Conservation (phyloP, 306 rosid species). For the Vachellia collinsii region DNA sequence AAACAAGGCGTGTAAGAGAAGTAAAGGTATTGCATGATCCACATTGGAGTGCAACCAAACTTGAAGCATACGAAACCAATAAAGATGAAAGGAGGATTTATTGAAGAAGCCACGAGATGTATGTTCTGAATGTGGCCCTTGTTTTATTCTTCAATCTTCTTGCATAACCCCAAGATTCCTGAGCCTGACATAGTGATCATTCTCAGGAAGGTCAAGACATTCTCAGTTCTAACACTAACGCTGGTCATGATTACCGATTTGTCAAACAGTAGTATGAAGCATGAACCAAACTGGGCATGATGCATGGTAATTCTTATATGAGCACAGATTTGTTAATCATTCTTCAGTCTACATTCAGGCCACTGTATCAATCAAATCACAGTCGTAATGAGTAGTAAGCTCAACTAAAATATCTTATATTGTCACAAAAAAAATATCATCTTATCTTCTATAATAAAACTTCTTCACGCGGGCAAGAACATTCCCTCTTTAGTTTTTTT, state of each 20-base stretch:
- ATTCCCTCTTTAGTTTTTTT: background rate
- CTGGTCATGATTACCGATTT: too few species aligned
- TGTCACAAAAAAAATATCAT: background rate
- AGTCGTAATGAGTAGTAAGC: background rate
- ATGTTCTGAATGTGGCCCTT: background rate
- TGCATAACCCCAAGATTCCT: background rate
- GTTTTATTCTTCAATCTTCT: background rate
- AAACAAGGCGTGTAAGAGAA: background rate
- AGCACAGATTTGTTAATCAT: background rate
- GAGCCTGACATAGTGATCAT: background rate
- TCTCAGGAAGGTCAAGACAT: too few species aligned
- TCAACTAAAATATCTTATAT: too few species aligned
- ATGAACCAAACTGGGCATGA: background rate
- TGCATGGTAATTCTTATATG: background rate
- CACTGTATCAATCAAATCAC: background rate
- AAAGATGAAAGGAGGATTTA: too few species aligned
- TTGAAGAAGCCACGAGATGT: too few species aligned
- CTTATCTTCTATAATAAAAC: conserved; percentile 15
- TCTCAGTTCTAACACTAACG: too few species aligned
- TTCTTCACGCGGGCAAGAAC: conserved; percentile 10
- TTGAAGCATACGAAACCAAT: too few species aligned
- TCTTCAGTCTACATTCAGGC: background rate
- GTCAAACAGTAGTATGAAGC: too few species aligned
- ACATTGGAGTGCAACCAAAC: background rate
- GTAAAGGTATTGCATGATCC: background rate